These are phyloP conservation scores for Leccinum fibrillosum DNA, from an alignment of 768 basidiomycete genomes.

Conservation along the genomic window DNA sequence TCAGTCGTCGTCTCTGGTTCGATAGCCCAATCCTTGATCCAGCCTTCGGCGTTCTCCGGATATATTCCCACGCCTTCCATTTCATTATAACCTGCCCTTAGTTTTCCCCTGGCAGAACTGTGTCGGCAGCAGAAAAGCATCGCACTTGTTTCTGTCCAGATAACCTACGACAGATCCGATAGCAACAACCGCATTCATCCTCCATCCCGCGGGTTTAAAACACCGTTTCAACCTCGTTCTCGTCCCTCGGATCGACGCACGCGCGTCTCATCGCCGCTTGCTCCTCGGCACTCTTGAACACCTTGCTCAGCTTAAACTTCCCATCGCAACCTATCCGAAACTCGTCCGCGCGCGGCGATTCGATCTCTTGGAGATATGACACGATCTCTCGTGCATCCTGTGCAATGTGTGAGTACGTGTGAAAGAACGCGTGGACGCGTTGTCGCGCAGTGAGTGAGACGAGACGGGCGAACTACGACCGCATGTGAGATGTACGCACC, in stretches of 20 bases:
- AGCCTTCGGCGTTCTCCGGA: slow-evolving; percentile 19
- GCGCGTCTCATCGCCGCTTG: slow-evolving; percentile 37
- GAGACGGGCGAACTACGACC: neutral
- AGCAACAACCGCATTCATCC: neutral
- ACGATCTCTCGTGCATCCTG: slow-evolving; percentile 54
- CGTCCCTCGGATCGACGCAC: slow-evolving; percentile 21
- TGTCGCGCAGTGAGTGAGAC: neutral
- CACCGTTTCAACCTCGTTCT: slow-evolving; percentile 20
- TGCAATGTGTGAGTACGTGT: neutral
- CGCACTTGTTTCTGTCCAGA: neutral
- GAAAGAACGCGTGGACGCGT: neutral
- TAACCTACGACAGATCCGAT: neutral
- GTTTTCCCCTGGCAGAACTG: neutral
- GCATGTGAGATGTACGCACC: slow-evolving; percentile 24
- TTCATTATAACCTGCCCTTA: slow-evolving; percentile 26
- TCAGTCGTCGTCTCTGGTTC: slow-evolving; percentile 17
- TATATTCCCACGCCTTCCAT: slow-evolving; percentile 18
- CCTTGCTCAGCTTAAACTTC: slow-evolving; percentile 59
- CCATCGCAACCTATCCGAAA: slow-evolving; percentile 53
- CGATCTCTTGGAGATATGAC: slow-evolving; percentile 45
- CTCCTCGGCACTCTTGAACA: slow-evolving; percentile 61
- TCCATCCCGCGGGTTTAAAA: slow-evolving; percentile 12
- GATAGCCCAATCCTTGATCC: neutral
- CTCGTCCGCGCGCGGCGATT: slow-evolving; percentile 56
- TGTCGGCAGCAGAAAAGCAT: neutral